Base-by-base conservation (phyloP, 495 filamentous ascomycete genomes). In the Aspergillus panamensis region DNA sequence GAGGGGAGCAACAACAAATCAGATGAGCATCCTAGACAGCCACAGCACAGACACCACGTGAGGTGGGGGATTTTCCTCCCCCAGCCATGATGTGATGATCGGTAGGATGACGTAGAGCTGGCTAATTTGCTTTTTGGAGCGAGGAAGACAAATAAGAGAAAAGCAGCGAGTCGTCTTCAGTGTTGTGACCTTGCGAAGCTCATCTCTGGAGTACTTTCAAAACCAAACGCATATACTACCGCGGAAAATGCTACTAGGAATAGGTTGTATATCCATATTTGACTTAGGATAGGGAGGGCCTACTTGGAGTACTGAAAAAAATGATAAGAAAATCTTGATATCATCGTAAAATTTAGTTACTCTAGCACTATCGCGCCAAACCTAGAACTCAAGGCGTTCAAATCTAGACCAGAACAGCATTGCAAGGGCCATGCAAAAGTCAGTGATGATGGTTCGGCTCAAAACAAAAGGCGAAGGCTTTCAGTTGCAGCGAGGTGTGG, bases 1-100 rank as follows among this genome's bases (percentile, higher is more conserved):
- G 52, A 25, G 20, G 52, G 21, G 21, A 44, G 29, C 25, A 51
- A 19, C 47, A 43, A 35, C 55, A 45, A 57, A 57, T 57, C 47
- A 57, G 16, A 53, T 14, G 0, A 14, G 14, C 13, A 14, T 3
- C 42, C 9, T 8, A 20, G n/a, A 10, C 42, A 21, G 42, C 42
- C 42, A 45, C 42, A 12, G 19, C 42, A 45, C 42, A 7, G 42
- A 45, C n/a, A 21, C 16, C 42, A 45, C 42, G 42, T 45, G 42
- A 45, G 4, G 42, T 10, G 42, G 42, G 42, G 42, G 16, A 45
- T 13, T 9, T 16, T 20, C 43, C 19, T 3, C 9, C 19, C 6
- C 16, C 19, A 10, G 3, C 43, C 19, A 17, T 6, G 43, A 49
- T 16, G 12, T 31, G 20, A 16, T 10, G 47, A 49, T 49, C 47